Conservation (phyloP, 2,329 filamentous ascomycete species). For the Paramyrothecium roridum region DNA sequence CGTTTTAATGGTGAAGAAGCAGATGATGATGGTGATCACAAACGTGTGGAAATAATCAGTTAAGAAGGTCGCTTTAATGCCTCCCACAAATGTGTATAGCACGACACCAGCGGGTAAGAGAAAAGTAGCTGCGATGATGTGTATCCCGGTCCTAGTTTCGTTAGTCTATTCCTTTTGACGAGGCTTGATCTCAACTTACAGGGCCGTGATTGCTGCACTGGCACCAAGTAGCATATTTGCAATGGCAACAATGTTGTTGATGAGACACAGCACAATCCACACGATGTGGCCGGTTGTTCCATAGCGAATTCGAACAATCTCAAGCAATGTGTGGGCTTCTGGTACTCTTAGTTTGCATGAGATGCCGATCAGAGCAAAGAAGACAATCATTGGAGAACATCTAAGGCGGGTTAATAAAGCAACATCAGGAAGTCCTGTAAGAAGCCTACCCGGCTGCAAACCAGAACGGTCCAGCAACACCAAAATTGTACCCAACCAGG, state of each 20-base stretch:
- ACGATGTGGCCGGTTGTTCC: conserved; percentile 45
- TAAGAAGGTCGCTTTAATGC: conserved; percentile 38
- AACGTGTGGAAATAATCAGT: conserved; percentile 55
- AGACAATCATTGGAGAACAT: conserved; percentile 52
- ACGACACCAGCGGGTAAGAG: conserved; percentile 35
- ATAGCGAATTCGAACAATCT: conserved; percentile 38
- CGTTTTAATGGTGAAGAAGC: conserved; percentile 43
- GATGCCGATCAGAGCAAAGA: conserved; percentile 41
- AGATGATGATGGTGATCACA: conserved; percentile 49
- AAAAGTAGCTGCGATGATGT: conserved; percentile 47
- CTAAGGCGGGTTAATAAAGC: conserved; percentile 5
- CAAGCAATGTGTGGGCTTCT: conserved; percentile 50
- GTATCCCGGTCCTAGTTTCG: conserved; percentile 38
- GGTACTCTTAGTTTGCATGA: conserved; percentile 48
- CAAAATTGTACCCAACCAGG: conserved; percentile 51
- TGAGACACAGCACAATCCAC: conserved; percentile 47
- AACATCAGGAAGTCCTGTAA: too few species aligned
- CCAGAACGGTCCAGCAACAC: conserved; percentile 54
- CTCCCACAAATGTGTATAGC: conserved; percentile 34
- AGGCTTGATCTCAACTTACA: conserved; percentile 17
- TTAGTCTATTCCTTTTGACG: conserved; percentile 1
- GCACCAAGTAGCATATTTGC: conserved; percentile 48
- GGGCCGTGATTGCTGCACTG: conserved; percentile 27
- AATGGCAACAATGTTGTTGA: conserved; percentile 52
- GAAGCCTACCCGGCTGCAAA: conserved; percentile 44